Conservation (phyloP, 106 monocot genomes). For the Apostasia shenzhenica region DNA sequence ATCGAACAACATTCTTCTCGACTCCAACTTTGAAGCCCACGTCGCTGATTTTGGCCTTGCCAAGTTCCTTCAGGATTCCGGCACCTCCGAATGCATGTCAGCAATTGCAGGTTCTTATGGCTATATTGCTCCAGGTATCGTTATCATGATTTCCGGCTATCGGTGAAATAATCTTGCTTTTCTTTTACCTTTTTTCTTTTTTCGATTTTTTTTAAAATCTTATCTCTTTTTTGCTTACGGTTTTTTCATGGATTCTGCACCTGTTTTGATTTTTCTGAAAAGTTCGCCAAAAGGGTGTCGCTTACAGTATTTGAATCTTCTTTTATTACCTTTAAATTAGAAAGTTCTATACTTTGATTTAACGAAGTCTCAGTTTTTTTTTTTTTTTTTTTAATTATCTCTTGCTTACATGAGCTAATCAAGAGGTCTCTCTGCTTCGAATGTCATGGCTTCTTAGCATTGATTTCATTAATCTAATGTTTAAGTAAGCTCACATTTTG, state of each 20-base stretch:
- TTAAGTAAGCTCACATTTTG: neutral
- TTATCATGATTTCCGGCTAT: neutral
- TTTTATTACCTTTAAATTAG: neutral
- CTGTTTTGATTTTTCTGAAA: neutral
- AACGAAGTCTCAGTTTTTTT: neutral
- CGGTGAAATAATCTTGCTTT: neutral
- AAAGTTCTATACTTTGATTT: neutral
- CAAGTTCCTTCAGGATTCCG: constrained; percentile 79
- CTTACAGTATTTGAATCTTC: neutral
- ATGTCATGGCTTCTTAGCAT: neutral
- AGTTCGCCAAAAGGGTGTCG: neutral
- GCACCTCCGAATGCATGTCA: constrained; percentile 90
- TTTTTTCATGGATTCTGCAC: neutral
- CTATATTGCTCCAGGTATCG: constrained; percentile 80
- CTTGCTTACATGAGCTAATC: neutral
- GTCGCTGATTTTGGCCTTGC: constrained; percentile 74
- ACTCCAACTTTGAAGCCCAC: constrained; percentile 63
- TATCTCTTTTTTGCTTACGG: neutral
- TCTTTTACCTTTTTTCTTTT: neutral
- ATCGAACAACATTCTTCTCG: constrained; percentile 87
- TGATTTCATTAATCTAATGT: neutral
- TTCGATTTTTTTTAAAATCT: too few relatives aligned
- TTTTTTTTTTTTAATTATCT: neutral
- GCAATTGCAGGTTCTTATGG: constrained; percentile 96
- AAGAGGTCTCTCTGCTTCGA: neutral